A percentile compares a stretch with the other conserved stretches of the same genome.
phyloP scores from a whole-genome alignment of 768 basidiomycete species.

The Collybia sordida region DNA sequence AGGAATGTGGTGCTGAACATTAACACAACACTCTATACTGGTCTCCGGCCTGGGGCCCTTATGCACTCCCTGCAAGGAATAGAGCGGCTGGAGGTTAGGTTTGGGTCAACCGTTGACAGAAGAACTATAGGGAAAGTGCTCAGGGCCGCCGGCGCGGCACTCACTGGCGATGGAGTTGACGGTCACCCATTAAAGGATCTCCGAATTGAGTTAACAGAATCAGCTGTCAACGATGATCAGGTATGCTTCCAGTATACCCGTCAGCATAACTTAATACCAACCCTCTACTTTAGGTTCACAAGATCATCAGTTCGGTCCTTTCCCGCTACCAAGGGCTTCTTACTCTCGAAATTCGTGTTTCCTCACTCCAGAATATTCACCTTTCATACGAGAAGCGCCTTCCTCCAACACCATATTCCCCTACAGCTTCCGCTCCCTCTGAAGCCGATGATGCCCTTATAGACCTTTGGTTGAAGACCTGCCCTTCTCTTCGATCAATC shows the following conservation, averaged over 20 bases:
- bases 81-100: slow-evolving; percentile 29
- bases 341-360: slow-evolving; percentile 23
- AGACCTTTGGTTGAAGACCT: slow-evolving; percentile 23
- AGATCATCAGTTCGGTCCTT: slow-evolving; percentile 35
- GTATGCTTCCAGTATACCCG: slow-evolving; percentile 20
- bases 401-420: background rate
- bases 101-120: slow-evolving; percentile 39
- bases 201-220: slow-evolving; percentile 27
- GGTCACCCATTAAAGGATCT: slow-evolving; percentile 23
- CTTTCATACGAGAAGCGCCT: background rate
- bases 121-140: slow-evolving; percentile 47
- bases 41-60: slow-evolving; percentile 42
- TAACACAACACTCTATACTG: slow-evolving; percentile 43
- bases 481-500: slow-evolving; percentile 23
- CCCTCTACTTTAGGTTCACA: slow-evolving; percentile 27
- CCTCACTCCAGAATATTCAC: slow-evolving; percentile 3
- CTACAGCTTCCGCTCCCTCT: slow-evolving; percentile 1
- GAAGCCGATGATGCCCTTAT: slow-evolving; percentile 17
- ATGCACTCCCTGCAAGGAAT: slow-evolving; percentile 34
- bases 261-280: background rate
- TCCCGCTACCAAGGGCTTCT: slow-evolving; percentile 38
- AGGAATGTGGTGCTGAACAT: slow-evolving; percentile 36
- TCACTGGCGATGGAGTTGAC: slow-evolving; percentile 21
- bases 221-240: slow-evolving; percentile 28
- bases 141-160: slow-evolving; percentile 36